Evolutionary conservation across 169 alveolate genomes (phyloP).

Genomic region (Plasmodium ovale): DNA sequence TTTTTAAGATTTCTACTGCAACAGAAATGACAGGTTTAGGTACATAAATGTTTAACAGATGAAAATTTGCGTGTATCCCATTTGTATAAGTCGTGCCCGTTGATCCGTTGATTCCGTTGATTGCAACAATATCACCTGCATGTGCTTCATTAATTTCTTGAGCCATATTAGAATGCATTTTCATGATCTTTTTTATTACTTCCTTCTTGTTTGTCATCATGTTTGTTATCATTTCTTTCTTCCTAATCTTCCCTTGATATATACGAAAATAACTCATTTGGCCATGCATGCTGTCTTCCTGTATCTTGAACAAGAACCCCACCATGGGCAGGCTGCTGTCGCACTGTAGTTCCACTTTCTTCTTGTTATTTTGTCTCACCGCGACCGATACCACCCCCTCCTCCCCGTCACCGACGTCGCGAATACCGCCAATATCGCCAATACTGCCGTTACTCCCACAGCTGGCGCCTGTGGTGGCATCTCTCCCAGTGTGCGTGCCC

Average conservation of each 20-base stretch:
- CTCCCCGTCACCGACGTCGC: neutral
- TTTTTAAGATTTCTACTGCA: slow-evolving; percentile 87
- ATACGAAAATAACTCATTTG: slow-evolving; percentile 93
- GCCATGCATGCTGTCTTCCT: slow-evolving; percentile 91
- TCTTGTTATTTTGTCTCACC: slow-evolving; percentile 78
- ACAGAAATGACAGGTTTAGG: slow-evolving; percentile 96
- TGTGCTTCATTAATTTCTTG: slow-evolving; percentile 92
- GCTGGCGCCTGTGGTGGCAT: slow-evolving; percentile 4
- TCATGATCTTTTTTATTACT: slow-evolving; percentile 87
- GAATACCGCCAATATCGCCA: neutral
- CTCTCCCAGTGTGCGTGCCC: slow-evolving; percentile 41
- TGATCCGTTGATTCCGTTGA: slow-evolving; percentile 94
- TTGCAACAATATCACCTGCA: slow-evolving; percentile 97
- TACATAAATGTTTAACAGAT: slow-evolving; percentile 90
- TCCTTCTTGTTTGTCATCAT: slow-evolving; percentile 84
- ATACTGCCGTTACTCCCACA: neutral
- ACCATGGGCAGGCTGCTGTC: slow-evolving; percentile 87
- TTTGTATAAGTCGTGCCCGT: slow-evolving; percentile 94
- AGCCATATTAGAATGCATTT: slow-evolving; percentile 96
- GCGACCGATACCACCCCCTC: slow-evolving; percentile 8
- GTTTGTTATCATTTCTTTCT: slow-evolving; percentile 86
- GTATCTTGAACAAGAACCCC: slow-evolving; percentile 94
- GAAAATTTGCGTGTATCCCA: slow-evolving; percentile 82
- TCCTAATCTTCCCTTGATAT: slow-evolving; percentile 92
- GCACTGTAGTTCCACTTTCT: slow-evolving; percentile 77